phyloP scores from a whole-genome alignment of 2,329 filamentous ascomycete species.

The Orbilia brochopaga region DNA sequence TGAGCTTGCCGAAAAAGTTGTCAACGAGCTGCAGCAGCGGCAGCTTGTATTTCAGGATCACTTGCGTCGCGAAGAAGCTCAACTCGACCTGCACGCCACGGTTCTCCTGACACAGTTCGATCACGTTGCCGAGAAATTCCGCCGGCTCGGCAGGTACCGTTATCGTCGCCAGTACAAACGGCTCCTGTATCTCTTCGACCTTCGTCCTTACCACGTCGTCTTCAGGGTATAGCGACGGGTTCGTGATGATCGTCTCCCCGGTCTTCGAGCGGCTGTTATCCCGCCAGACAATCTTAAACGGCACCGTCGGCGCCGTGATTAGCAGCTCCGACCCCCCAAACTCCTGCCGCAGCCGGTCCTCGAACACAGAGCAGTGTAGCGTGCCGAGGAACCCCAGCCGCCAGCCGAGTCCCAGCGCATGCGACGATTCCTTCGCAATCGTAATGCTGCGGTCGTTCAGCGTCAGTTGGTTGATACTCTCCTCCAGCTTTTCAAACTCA shows the following conservation, averaged over 20 bases:
- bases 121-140: constrained; percentile 90
- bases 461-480: constrained; percentile 86
- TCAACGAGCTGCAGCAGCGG: constrained; percentile 90
- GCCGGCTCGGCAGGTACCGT: constrained; percentile 73
- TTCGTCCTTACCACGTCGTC: constrained; percentile 65
- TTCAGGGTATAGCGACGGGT: constrained; percentile 87
- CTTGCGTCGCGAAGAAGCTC: constrained; percentile 92
- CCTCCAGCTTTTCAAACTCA: constrained; percentile 80
- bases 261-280: constrained; percentile 73
- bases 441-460: constrained; percentile 96
- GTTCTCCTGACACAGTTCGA: constrained; percentile 82
- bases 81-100: constrained; percentile 85
- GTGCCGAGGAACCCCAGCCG: constrained; percentile 94
- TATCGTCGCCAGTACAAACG: constrained; percentile 80
- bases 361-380: constrained; percentile 97
- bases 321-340: constrained; percentile 87
- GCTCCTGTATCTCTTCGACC: constrained; percentile 70
- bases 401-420: constrained; percentile 92
- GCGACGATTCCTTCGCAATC: constrained; percentile 89
- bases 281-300: constrained; percentile 71
- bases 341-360: constrained; percentile 91
- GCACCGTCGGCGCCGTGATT: constrained; percentile 93
- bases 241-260: constrained; percentile 75
- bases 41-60: constrained; percentile 90
- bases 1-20: constrained; percentile 95